Evolutionary conservation across 1,284 basidiomycete species (phyloP).

Genomic region (Meira miltonrushii): DNA sequence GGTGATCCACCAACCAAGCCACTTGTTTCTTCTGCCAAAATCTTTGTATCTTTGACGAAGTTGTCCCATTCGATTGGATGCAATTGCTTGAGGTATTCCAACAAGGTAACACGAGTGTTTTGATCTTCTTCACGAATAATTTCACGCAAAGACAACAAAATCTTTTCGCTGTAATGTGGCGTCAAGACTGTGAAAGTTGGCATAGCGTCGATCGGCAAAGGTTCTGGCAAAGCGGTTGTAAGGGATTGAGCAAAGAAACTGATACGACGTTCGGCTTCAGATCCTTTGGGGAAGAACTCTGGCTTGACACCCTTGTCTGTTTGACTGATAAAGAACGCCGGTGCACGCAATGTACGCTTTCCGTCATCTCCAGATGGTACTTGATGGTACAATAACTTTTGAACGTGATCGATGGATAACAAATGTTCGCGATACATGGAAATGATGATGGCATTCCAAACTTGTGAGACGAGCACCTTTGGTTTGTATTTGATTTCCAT

Average conservation of each 20-base stretch:
- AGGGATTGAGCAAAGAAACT: conserved; percentile 53
- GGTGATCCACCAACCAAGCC: conserved; percentile 72
- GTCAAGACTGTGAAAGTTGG: conserved; percentile 52
- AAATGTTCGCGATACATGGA: conserved; percentile 53
- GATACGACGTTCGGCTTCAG: conserved; percentile 52
- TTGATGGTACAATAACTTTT: conserved; percentile 52
- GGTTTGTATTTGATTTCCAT: conserved; percentile 54
- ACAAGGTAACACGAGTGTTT: conserved; percentile 51
- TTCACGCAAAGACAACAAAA: conserved; percentile 50
- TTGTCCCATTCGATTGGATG: conserved; percentile 99
- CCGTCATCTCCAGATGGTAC: conserved; percentile 50
- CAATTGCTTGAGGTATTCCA: conserved; percentile 80
- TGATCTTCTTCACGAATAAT: conserved; percentile 53
- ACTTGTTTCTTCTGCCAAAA: conserved; percentile 89
- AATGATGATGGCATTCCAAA: conserved; percentile 53
- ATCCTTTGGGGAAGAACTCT: conserved; percentile 52
- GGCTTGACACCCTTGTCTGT: conserved; percentile 50
- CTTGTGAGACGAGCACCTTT: conserved; percentile 52
- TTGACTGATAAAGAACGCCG: conserved; percentile 52
- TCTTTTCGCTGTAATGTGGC: conserved; percentile 53
- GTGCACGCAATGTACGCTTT: conserved; percentile 52
- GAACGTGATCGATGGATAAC: conserved; percentile 52
- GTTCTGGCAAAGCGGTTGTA: conserved; percentile 48
- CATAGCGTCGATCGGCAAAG: conserved; percentile 51
- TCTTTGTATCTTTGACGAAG: conserved; percentile 99